Base-by-base conservation (phyloP, 208 protist genomes). In the Acanthamoeba triangularis region DNA sequence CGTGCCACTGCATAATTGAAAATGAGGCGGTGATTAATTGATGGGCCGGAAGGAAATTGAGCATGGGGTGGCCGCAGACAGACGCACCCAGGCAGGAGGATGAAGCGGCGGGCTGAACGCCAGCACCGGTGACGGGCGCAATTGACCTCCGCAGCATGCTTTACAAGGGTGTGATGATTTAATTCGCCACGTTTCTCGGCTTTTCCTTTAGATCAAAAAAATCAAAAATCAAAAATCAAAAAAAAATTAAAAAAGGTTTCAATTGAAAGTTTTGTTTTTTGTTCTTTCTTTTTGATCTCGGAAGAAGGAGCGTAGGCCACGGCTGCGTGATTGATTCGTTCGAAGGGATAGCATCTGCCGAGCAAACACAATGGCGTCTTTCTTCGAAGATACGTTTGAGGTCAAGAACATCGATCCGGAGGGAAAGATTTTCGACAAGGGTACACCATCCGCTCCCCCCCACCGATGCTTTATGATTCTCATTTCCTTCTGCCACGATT, bases 401-500 rank as follows among this genome's bases (percentile, higher is more conserved):
- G 95, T 98, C 18, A 98, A 98, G 93, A 95, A 97, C 47, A 96
- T 97, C n/a, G 96, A 98, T 69, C 61, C 63, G 63, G 97, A 97
- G 76, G 97, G 97, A 85, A 98, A 98, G 69, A 97, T 97, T 78
- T 98, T 98, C 52, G 97, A 98, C 67, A 98, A 97, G 88, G 96
- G 97, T 97, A 33, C 41, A 35, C n/a, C 25, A 8, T 16, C 76
- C 41, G 2, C 35, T 23, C 33, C 11, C 30, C 59, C 49, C 20
- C 33, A 0, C 20, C n/a, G n/a, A 41, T 37, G 2, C 65, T 33
- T 74, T 16, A 41, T 74, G 23, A 74, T 74, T 25, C 2, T 85
- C 18, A 52, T 30, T 85, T 54, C 7, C n/a, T 44, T 82, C 72
- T 44, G 33, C 72, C 18, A 41, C 37, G 37, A 41, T 41, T 3